Conservation (phyloP, 495 filamentous ascomycete species). For the Niebla homalea region DNA sequence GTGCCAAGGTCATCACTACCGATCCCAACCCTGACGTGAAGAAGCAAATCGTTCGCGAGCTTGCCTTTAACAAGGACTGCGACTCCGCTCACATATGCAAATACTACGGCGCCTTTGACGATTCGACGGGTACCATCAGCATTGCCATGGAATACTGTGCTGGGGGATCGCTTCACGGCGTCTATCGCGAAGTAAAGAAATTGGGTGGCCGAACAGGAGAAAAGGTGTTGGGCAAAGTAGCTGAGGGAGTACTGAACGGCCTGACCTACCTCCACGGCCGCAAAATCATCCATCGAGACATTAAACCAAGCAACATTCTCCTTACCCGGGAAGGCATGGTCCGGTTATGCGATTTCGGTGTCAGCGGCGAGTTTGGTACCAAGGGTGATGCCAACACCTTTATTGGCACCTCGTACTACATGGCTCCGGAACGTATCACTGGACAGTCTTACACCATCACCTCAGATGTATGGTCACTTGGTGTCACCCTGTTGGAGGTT, state of each 20-base stretch:
- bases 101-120: slow-evolving; percentile 94
- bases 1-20: slow-evolving; percentile 78
- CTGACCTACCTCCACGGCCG: slow-evolving; percentile 91
- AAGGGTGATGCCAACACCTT: slow-evolving; percentile 98
- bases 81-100: slow-evolving; percentile 86
- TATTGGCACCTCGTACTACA: slow-evolving; percentile 97
- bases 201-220: slow-evolving; percentile 90
- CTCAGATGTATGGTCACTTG: slow-evolving; percentile 93
- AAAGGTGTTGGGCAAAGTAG: slow-evolving; percentile 96
- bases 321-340: slow-evolving; percentile 86
- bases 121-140: slow-evolving; percentile 83
- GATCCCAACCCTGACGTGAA: slow-evolving; percentile 96
- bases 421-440: slow-evolving; percentile 96
- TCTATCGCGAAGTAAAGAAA: slow-evolving; percentile 94
- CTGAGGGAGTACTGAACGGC: slow-evolving; percentile 87
- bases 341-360: slow-evolving; percentile 96
- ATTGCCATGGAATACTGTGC: slow-evolving; percentile 99
- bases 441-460: slow-evolving; percentile 97
- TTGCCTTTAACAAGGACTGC: slow-evolving; percentile 95
- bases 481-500: slow-evolving; percentile 91
- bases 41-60: slow-evolving; percentile 90
- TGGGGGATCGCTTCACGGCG: slow-evolving; percentile 84
- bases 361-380: slow-evolving; percentile 93
- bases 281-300: slow-evolving; percentile 97
- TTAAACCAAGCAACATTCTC: slow-evolving; percentile 96